These are phyloP conservation scores for Apodospora peruviana DNA, from an alignment of 495 filamentous ascomycete species.

Conservation along the genomic window DNA sequence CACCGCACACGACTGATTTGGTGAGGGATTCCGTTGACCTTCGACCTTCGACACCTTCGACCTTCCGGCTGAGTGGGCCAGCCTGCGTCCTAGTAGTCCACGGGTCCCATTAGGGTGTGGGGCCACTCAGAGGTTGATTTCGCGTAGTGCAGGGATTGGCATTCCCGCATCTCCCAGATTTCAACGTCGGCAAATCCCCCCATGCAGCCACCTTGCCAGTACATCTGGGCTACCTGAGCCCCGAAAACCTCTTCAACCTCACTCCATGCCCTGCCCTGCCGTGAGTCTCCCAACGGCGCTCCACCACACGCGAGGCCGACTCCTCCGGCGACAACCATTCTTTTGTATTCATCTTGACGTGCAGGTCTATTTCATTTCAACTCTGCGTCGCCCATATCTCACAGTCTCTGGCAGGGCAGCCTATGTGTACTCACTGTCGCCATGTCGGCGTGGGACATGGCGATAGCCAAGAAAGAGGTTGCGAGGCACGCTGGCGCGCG, in stretches of 20 bases:
- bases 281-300: background rate
- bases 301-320: conserved; percentile 2
- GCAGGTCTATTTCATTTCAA: no score
- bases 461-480: background rate
- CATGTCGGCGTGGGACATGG: background rate
- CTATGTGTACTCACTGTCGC: no score
- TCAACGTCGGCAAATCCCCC: conserved; percentile 25
- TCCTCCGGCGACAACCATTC: background rate
- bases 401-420: no score
- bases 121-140: conserved; percentile 6
- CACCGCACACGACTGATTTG: no score
- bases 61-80: background rate
- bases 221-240: conserved; percentile 16
- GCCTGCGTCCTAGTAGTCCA: conserved; percentile 4
- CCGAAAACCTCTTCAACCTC: conserved; percentile 21
- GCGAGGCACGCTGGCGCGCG: background rate
- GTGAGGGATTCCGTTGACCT: no score
- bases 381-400: background rate
- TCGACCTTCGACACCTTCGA: background rate
- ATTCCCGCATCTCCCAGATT: conserved; percentile 22
- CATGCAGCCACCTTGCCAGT: conserved; percentile 22
- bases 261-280: conserved; percentile 9
- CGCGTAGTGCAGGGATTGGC: conserved; percentile 25
- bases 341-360: no score
- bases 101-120: conserved; percentile 2